These are phyloP conservation scores for Pogostemon cablin DNA, from an alignment of 257 asterid species.

Conservation along the genomic window DNA sequence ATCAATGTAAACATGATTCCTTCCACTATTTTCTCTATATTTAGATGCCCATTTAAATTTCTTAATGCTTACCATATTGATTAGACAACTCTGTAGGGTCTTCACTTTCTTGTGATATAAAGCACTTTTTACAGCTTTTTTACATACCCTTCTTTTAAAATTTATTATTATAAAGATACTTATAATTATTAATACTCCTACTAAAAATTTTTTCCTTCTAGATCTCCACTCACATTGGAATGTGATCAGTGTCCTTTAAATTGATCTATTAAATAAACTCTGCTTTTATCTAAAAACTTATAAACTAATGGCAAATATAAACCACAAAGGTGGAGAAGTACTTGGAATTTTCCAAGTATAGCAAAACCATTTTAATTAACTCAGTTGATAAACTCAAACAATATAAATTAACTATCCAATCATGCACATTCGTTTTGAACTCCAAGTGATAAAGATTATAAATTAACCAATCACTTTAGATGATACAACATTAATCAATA, in stretches of 20 bases:
- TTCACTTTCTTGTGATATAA: conserved; percentile 39
- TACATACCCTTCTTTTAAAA: conserved; percentile 14
- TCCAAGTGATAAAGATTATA: not conserved
- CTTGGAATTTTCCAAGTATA: conserved; percentile 32
- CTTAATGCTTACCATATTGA: conserved; percentile 39
- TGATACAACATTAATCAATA: conserved; percentile 10
- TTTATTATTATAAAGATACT: conserved; percentile 19
- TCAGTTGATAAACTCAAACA: conserved; percentile 11
- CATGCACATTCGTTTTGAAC: not conserved
- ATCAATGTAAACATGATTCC: conserved; percentile 36
- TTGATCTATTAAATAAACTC: not conserved
- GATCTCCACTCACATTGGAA: conserved; percentile 33
- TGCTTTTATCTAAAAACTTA: not conserved
- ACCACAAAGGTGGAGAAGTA: no score
- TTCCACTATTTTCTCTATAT: conserved; percentile 38
- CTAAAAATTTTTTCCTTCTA: not conserved
- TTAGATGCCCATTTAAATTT: conserved; percentile 28
- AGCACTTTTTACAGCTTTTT: conserved; percentile 39
- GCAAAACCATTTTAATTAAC: conserved; percentile 1
- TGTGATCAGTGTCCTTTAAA: not conserved
- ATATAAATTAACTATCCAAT: conserved; percentile 22
- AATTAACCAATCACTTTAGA: conserved; percentile 28
- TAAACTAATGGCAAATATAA: no score
- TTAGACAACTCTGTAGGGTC: conserved; percentile 52
- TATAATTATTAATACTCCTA: no score